Evolutionary conservation across 805 yeast species (phyloP), one percentile per base, ranked within the genome.

Genomic region (Jamesozyma jinghongensis): DNA sequence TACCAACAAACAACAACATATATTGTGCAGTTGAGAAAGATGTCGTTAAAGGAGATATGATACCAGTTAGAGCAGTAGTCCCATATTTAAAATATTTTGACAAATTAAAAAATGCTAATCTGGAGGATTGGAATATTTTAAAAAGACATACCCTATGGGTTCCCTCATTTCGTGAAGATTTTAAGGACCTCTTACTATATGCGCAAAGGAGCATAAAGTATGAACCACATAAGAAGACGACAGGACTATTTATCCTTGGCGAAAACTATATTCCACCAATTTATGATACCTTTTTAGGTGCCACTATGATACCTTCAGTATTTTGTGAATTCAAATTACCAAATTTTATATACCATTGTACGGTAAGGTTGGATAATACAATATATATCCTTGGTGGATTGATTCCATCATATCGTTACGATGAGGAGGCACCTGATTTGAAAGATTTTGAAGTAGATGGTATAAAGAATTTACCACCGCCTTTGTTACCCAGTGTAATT

Each of bases 301-400:
- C 53, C 26, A 43, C 54, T 2, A 40, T 45, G 16, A 45, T 52
- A 2, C 55, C 60, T 1, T 52, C 59, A 2, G 19, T 66, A 1
- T 57, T 72, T 38, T 63, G 72, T 1, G 63, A 58, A 22, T 48
- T 47, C 3, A 62, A 64, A 13, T 34, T 70, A 1, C 74, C 76
- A 1, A 54, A 71, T 0, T 48, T 73, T 13, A 51, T 62, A 0
- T 68, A 70, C 47, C 77, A 75, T 45, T 57, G 70, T 4, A 43
- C 71, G 1, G 65, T 66, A 8, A 62, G 61, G 6, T 40, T 67
- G 37, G 52, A 60, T 18, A 66, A 62, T 16, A 54, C 56, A 12
- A 53, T 69, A 2, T 69, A 61, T 44, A 43, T 66, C 0, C 44
- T 67, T 18, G 81, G 81, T n/a, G 81, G 81, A 0, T 49, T 70